A percentile compares a stretch with the other conserved stretches of the same genome.
phyloP scores from a whole-genome alignment of 371 early-diverging fungal species.

The Lichtheimia ramosa region DNA sequence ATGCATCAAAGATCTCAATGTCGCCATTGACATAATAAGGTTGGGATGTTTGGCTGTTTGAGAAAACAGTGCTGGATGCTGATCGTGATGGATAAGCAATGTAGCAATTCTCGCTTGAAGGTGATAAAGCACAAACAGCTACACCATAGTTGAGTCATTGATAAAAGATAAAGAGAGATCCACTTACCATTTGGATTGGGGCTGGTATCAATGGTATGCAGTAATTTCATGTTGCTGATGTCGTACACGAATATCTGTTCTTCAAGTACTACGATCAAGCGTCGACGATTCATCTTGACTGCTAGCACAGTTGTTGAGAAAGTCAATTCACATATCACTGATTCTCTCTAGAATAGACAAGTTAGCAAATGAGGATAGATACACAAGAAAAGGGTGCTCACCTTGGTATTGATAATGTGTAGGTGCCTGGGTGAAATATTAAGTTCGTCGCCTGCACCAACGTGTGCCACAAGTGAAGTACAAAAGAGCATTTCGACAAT shows the following conservation, averaged over 20 bases:
- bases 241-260: conserved; percentile 90
- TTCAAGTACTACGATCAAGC: conserved; percentile 92
- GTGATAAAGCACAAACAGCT: conserved; percentile 90
- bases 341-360: conserved; percentile 76
- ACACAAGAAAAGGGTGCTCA: conserved; percentile 18
- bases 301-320: conserved; percentile 89
- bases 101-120: conserved; percentile 92
- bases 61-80: conserved; percentile 49
- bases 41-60: conserved; percentile 4
- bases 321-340: conserved; percentile 94
- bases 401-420: conserved; percentile 96
- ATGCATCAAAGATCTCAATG: conserved; percentile 87
- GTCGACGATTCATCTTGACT: conserved; percentile 92
- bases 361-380: conserved; percentile 28
- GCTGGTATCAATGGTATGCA: conserved; percentile 92
- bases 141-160: conserved; percentile 40
- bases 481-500: conserved; percentile 97
- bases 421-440: conserved; percentile 88
- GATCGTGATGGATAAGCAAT: conserved; percentile 86
- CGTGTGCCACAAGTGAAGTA: conserved; percentile 92
- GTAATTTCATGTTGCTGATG: conserved; percentile 93
- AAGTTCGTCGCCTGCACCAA: conserved; percentile 92
- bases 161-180: not conserved
- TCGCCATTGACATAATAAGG: conserved; percentile 64
- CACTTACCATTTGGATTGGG: conserved; percentile 82